A percentile compares a stretch with the other conserved stretches of the same genome.
These are phyloP conservation scores for Lasiosphaeriaceae sp. DNA, from an alignment of 495 filamentous ascomycete species.

Conservation along the genomic window DNA sequence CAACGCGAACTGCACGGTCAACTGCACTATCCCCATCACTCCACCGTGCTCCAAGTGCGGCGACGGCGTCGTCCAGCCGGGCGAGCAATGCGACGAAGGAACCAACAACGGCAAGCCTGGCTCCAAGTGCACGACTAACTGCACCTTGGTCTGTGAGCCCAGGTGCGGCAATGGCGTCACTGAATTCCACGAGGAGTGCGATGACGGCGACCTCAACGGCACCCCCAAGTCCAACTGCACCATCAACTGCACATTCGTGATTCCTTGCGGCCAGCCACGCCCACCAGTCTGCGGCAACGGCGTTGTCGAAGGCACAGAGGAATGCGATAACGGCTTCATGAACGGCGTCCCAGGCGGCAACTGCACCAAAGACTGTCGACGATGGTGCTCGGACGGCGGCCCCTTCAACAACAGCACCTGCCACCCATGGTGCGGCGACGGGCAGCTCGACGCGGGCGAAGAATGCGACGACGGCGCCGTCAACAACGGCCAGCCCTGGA, in stretches of 20 bases:
- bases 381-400: no score
- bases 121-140: constrained; percentile 12
- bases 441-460: constrained; percentile 4
- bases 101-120: constrained; percentile 8
- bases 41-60: constrained; percentile 12
- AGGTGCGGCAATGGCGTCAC: constrained; percentile 18
- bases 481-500: constrained; percentile 17
- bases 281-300: constrained; percentile 19
- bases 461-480: constrained; percentile 19
- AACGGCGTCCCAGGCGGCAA: constrained; percentile 11
- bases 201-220: constrained; percentile 20
- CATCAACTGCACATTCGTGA: constrained; percentile 9
- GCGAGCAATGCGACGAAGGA: constrained; percentile 19
- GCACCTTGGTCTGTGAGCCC: constrained; percentile 3
- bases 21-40: constrained; percentile 10
- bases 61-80: constrained; percentile 15
- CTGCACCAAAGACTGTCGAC: constrained; percentile 12
- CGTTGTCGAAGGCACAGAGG: constrained; percentile 11
- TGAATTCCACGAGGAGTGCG: constrained; percentile 19
- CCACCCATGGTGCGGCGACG: constrained; percentile 12
- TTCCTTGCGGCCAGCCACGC: constrained; percentile 10
- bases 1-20: constrained; percentile 8
- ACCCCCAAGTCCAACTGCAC: constrained; percentile 8
- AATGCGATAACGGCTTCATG: constrained; percentile 15
- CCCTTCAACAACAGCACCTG: neutral